Conservation (phyloP, 345 rosid species). For the Pseudoturritis turrita region DNA sequence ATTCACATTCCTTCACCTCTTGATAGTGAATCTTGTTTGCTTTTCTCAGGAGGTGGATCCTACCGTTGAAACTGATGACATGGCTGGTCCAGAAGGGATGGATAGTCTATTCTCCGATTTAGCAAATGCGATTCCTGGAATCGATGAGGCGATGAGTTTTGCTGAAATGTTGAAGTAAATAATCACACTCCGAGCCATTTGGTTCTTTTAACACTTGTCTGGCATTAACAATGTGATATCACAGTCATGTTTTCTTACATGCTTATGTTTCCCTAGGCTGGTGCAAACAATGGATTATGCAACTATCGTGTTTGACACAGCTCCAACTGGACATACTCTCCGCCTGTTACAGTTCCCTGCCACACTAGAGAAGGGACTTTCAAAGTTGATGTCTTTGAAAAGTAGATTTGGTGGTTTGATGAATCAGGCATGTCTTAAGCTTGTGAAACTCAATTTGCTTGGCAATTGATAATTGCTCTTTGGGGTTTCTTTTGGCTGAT, state of each 20-base stretch:
- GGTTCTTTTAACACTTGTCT: not conserved
- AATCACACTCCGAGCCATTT: not conserved
- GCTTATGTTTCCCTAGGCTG: slow-evolving; percentile 48
- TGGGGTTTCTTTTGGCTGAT: not conserved
- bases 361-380: slow-evolving; percentile 92
- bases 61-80: slow-evolving; percentile 75
- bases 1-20: not conserved
- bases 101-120: slow-evolving; percentile 85
- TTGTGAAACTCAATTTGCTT: not conserved
- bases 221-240: not conserved
- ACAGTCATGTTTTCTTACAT: not conserved
- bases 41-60: slow-evolving; percentile 93
- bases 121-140: slow-evolving; percentile 97
- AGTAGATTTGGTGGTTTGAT: slow-evolving; percentile 89
- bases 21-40: slow-evolving; percentile 18
- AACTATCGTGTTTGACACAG: slow-evolving; percentile 90
- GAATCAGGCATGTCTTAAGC: slow-evolving; percentile 64
- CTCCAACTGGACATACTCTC: slow-evolving; percentile 99
- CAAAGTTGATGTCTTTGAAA: slow-evolving; percentile 85
- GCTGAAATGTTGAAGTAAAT: slow-evolving; percentile 94
- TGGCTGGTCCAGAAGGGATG: slow-evolving; percentile 73
- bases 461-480: slow-evolving; percentile 5
- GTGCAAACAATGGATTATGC: slow-evolving; percentile 99
- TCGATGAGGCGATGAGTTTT: slow-evolving; percentile 99
- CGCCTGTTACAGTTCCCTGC: slow-evolving; percentile 91